A percentile compares a stretch with the other conserved stretches of the same genome.
Conservation (phyloP, 116 monocot genomes). For the Papilionanthe hybrid region DNA sequence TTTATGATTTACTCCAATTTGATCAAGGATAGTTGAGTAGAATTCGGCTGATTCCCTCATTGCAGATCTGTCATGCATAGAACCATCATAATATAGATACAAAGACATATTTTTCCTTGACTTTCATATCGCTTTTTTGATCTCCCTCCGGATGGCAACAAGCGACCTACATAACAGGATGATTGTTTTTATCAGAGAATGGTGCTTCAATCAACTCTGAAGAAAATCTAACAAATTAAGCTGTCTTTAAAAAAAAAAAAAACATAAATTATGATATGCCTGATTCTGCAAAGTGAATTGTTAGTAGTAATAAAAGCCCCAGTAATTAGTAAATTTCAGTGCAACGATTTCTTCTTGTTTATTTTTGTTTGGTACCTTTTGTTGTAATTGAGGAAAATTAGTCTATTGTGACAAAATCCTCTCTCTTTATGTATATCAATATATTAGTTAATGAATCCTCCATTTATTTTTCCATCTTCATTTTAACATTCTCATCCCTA, state of each 20-base stretch:
- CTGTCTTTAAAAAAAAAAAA: not conserved
- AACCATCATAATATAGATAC: not conserved
- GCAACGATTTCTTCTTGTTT: too few relatives aligned
- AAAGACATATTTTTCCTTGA: conserved; percentile 1
- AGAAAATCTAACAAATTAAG: not conserved
- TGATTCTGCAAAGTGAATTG: too few relatives aligned
- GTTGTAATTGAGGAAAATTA: too few relatives aligned
- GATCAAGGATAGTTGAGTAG: conserved; percentile 6
- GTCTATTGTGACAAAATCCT: too few relatives aligned
- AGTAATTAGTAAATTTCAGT: too few relatives aligned
- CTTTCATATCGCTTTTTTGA: not conserved
- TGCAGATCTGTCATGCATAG: not conserved
- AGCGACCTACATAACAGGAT: conserved; percentile 3
- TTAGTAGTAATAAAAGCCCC: too few relatives aligned
- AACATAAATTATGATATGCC: not conserved
- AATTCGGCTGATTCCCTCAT: conserved; percentile 7
- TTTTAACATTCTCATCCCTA: too few relatives aligned
- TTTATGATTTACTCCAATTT: conserved; percentile 11
- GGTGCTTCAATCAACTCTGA: not conserved
- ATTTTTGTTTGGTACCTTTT: too few relatives aligned
- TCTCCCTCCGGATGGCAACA: not conserved
- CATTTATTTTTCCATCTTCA: too few relatives aligned
- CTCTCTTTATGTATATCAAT: too few relatives aligned
- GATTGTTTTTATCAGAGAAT: too few relatives aligned
- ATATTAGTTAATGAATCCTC: too few relatives aligned